Evolutionary conservation across 352 stramenopile genomes (phyloP), one percentile per base, ranked within the genome.

Genomic region (Phytophthora multivora): DNA sequence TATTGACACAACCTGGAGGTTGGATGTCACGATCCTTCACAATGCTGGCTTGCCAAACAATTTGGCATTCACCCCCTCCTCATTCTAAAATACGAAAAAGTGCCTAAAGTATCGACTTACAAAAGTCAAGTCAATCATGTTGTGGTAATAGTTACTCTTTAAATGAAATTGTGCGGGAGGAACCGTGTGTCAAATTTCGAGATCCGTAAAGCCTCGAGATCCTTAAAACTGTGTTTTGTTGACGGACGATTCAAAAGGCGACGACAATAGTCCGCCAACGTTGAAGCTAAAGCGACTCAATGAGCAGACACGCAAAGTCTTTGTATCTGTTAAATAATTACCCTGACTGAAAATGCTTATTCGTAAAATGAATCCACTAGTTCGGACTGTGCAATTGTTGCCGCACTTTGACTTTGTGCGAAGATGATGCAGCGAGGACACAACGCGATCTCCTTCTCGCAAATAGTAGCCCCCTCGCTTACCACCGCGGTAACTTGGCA

Each of bases 381-480:
- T 15, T 72, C 58, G 2, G 58, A 67, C 13, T 46, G 46, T 21
- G 64, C 59, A 19, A 69, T 45, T 21, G 28, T 52, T 16, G 47
- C 58, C 2, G 64, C 59, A 30, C 28, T 64, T 61, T 46, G 41
- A 21, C 19, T 57, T 25, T 45, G 16, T 3, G 28, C 50, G 31
- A 69, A 65, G 7, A 41, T 6, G 23, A 61, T 73, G 45, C 64
- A 65, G 9, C 48, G 46, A 10, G 47, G 52, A 16, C 58, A 72
- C 7, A 72, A 18, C 2, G 48, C 33, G 4, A 65, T 2, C 12
- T 65, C 49, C 21, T 58, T 45, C 43, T 72, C 47, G 8, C 39
- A 58, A 30, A 63, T 48, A 36, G 11, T 51, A 0, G 48, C 23
- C 39, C 48, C 59, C 11, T 59, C 33, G 26, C 58, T 51, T 19